phyloP scores from a whole-genome alignment of 2,329 filamentous ascomycete genomes.

The Cladosporium sp. region DNA sequence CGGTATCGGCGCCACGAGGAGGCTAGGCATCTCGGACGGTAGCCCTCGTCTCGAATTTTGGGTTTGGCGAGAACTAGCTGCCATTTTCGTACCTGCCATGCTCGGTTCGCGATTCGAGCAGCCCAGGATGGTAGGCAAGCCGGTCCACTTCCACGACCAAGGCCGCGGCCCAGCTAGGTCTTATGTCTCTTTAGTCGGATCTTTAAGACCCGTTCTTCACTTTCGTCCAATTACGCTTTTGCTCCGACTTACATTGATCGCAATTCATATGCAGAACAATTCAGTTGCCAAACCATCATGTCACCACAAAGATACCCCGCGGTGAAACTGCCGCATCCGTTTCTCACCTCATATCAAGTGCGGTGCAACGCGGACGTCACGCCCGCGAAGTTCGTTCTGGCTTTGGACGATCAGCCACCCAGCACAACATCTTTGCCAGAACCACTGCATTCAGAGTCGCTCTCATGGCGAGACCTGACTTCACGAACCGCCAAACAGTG shows the following conservation, averaged over 20 bases:
- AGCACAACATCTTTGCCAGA: constrained; percentile 30
- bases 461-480: constrained; percentile 35
- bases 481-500: constrained; percentile 19
- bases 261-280: not conserved
- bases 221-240: too few species aligned
- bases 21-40: not conserved
- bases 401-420: constrained; percentile 33
- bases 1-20: constrained; percentile 6
- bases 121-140: not conserved
- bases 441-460: constrained; percentile 34
- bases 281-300: not conserved
- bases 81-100: constrained; percentile 7
- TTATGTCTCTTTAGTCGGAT: too few species aligned
- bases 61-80: not conserved
- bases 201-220: too few species aligned
- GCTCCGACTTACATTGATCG: not conserved
- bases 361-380: constrained; percentile 14
- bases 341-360: constrained; percentile 40
- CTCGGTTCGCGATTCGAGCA: not conserved
- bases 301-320: constrained; percentile 22
- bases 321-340: constrained; percentile 44
- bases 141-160: constrained; percentile 1
- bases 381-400: constrained; percentile 24
- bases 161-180: not conserved
- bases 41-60: not conserved